Conservation (phyloP, 495 filamentous ascomycete genomes). For the Trichocladium antarcticum region DNA sequence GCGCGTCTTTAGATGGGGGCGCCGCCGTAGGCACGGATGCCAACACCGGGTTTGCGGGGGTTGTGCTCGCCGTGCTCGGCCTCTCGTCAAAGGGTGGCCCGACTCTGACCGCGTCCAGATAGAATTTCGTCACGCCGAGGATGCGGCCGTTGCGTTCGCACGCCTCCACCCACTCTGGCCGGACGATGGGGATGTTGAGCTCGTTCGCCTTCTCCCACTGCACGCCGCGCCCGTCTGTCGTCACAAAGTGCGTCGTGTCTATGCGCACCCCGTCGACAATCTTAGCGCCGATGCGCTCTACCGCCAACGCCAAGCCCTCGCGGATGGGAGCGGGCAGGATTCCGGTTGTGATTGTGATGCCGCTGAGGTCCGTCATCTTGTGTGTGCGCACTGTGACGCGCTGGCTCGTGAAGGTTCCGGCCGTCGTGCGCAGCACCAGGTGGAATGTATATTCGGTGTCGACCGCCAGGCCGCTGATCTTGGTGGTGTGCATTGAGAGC, state of each 20-base stretch:
- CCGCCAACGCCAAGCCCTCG: constrained; percentile 60
- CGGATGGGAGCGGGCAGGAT: constrained; percentile 64
- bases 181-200: constrained; percentile 97
- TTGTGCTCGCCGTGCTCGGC: constrained; percentile 18
- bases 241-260: constrained; percentile 98
- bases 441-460: constrained; percentile 95
- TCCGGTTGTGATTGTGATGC: constrained; percentile 90
- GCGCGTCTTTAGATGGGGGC: constrained; percentile 1
- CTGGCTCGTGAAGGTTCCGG: constrained; percentile 77
- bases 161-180: constrained; percentile 91
- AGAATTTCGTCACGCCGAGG: constrained; percentile 88
- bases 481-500: constrained; percentile 76
- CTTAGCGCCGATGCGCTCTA: constrained; percentile 87
- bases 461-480: constrained; percentile 92
- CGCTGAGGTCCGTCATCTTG: constrained; percentile 96
- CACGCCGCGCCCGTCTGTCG: constrained; percentile 82
- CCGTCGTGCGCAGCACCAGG: constrained; percentile 76
- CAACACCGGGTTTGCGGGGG: not conserved
- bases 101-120: constrained; percentile 62
- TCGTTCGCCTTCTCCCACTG: constrained; percentile 93
- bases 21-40: not conserved
- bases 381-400: constrained; percentile 81
- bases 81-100: constrained; percentile 22
- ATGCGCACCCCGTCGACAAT: constrained; percentile 84
- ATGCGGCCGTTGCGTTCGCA: constrained; percentile 91